Evolutionary conservation across 106 monocot genomes (phyloP).

Genomic region (Dioscorea alata): DNA sequence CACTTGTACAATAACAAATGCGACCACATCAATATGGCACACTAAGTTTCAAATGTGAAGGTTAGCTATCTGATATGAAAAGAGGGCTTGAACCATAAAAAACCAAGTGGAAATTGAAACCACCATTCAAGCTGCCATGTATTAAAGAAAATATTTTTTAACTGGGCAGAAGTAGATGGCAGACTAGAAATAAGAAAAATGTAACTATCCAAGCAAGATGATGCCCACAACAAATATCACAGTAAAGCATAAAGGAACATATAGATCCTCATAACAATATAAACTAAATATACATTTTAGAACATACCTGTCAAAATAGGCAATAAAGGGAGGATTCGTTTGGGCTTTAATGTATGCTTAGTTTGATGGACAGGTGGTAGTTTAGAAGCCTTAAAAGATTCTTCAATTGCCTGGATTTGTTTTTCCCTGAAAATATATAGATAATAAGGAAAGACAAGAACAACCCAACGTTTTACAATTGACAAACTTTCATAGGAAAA

Average conservation of each 20-base stretch:
- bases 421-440: slow-evolving; percentile 55
- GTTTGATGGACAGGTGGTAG: slow-evolving; percentile 82
- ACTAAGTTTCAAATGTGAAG: too few species aligned
- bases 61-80: too few species aligned
- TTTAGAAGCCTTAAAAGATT: slow-evolving; percentile 86
- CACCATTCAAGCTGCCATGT: too few species aligned
- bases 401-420: slow-evolving; percentile 92
- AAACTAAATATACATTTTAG: neutral
- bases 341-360: slow-evolving; percentile 61
- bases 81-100: too few species aligned
- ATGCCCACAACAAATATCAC: neutral
- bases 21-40: too few species aligned
- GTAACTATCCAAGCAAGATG: too few species aligned
- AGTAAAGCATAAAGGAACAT: neutral
- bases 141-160: too few species aligned
- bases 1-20: too few species aligned
- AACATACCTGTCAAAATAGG: slow-evolving; percentile 76
- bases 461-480: neutral
- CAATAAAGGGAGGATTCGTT: slow-evolving; percentile 69
- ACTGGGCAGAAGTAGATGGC: too few species aligned
- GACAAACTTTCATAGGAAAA: neutral
- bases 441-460: neutral
- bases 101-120: too few species aligned
- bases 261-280: neutral
- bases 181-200: too few species aligned